Evolutionary conservation across 176 grass and related monocot species (phyloP).

Genomic region (Triticum urartu): DNA sequence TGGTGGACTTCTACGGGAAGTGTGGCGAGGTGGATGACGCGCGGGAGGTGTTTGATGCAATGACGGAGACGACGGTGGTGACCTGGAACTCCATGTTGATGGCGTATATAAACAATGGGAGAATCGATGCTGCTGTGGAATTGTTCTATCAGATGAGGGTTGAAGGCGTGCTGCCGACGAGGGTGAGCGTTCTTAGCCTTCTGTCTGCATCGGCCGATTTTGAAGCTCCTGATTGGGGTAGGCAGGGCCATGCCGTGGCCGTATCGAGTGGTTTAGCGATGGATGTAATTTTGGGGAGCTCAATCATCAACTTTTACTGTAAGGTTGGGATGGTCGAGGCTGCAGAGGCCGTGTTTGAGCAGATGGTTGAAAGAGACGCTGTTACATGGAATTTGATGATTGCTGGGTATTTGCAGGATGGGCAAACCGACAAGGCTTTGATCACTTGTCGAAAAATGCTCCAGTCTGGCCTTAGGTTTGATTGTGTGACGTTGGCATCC

Average conservation of each 20-base stretch:
- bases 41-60: slow-evolving; percentile 57
- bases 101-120: slow-evolving; percentile 53
- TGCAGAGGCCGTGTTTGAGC: slow-evolving; percentile 50
- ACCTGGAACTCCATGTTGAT: slow-evolving; percentile 75
- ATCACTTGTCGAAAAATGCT: slow-evolving; percentile 51
- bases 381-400: slow-evolving; percentile 85
- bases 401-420: slow-evolving; percentile 56
- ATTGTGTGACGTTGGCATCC: slow-evolving; percentile 58
- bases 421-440: slow-evolving; percentile 41
- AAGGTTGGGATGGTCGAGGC: slow-evolving; percentile 63
- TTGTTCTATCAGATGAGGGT: slow-evolving; percentile 58
- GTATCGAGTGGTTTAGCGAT: slow-evolving; percentile 52
- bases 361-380: slow-evolving; percentile 53
- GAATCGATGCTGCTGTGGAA: slow-evolving; percentile 49
- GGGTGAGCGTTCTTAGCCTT: slow-evolving; percentile 56
- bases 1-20: slow-evolving; percentile 71
- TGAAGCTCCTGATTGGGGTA: slow-evolving; percentile 48
- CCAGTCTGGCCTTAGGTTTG: slow-evolving; percentile 47
- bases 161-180: slow-evolving; percentile 50
- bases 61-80: slow-evolving; percentile 58
- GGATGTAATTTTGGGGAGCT: slow-evolving; percentile 61
- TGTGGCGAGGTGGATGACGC: slow-evolving; percentile 34
- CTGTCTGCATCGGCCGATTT: slow-evolving; percentile 41
- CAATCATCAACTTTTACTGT: slow-evolving; percentile 64
- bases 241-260: slow-evolving; percentile 58